Conservation (phyloP, 352 stramenopile genomes). For the Phytophthora fragariaefolia region DNA sequence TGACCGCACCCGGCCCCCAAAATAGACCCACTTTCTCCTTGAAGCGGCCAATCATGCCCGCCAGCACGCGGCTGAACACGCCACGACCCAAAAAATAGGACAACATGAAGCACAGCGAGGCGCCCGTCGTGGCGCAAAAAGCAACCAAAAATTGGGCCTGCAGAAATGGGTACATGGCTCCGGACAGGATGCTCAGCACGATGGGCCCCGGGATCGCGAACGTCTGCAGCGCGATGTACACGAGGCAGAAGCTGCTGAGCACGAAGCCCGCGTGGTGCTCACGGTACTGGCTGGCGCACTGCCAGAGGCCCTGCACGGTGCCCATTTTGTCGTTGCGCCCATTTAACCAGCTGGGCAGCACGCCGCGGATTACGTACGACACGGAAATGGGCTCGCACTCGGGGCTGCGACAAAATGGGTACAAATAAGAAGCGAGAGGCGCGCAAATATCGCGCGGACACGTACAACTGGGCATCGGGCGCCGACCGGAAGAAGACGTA, state of each 20-base stretch:
- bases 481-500: constrained; percentile 79
- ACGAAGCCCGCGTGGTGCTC: constrained; percentile 76
- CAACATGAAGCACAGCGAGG: constrained; percentile 85
- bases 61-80: constrained; percentile 72
- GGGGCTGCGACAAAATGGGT: constrained; percentile 31
- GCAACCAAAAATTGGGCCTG: constrained; percentile 83
- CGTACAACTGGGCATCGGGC: constrained; percentile 74
- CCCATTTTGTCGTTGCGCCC: constrained; percentile 88
- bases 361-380: constrained; percentile 76
- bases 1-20: no score
- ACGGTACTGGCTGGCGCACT: constrained; percentile 81
- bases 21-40: constrained; percentile 63
- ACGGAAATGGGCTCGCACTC: constrained; percentile 80
- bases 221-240: constrained; percentile 88
- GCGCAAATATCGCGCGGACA: no score
- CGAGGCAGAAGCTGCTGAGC: constrained; percentile 81
- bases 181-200: constrained; percentile 86
- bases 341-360: constrained; percentile 81
- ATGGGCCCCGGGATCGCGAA: constrained; percentile 91
- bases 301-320: constrained; percentile 79
- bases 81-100: constrained; percentile 85
- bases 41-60: constrained; percentile 79
- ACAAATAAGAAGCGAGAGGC: no score
- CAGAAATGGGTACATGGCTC: constrained; percentile 88
- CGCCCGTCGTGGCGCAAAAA: constrained; percentile 83